Conservation (phyloP, 306 rosid species). For the Urtica urens region DNA sequence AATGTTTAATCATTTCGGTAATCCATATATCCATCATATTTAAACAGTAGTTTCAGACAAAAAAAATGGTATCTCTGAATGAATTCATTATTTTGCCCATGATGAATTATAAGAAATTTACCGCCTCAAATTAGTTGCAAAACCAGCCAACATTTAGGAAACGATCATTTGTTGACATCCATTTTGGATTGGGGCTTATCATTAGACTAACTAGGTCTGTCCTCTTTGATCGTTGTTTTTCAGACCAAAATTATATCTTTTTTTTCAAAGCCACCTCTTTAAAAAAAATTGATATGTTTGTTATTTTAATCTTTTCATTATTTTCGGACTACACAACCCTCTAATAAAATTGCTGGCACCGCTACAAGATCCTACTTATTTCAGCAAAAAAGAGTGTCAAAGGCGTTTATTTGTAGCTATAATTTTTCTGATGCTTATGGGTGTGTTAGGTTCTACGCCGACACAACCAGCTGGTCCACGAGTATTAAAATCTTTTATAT, state of each 20-base stretch:
- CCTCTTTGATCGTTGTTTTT: not conserved
- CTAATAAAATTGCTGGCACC: not conserved
- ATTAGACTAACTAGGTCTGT: too few species aligned
- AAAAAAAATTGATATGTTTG: too few species aligned
- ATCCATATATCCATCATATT: not conserved
- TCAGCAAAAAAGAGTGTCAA: not conserved
- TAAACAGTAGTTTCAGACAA: not conserved
- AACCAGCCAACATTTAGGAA: not conserved
- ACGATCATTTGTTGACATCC: too few species aligned
- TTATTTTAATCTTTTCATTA: not conserved
- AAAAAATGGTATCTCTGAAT: not conserved
- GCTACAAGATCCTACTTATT: not conserved
- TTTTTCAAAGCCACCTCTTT: not conserved
- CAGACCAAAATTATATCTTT: not conserved
- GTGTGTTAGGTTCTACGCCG: constrained; percentile 22
- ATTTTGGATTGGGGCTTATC: not conserved
- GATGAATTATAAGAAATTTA: too few species aligned
- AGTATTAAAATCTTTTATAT: not conserved
- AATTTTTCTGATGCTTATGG: constrained; percentile 4
- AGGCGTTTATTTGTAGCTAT: not conserved
- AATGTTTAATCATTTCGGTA: not conserved
- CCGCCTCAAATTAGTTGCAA: not conserved
- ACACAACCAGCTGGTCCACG: constrained; percentile 37
- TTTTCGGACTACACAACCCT: not conserved
- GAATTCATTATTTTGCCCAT: too few species aligned